Conservation (phyloP, 768 basidiomycete species). For the Tulasnella sp. region DNA sequence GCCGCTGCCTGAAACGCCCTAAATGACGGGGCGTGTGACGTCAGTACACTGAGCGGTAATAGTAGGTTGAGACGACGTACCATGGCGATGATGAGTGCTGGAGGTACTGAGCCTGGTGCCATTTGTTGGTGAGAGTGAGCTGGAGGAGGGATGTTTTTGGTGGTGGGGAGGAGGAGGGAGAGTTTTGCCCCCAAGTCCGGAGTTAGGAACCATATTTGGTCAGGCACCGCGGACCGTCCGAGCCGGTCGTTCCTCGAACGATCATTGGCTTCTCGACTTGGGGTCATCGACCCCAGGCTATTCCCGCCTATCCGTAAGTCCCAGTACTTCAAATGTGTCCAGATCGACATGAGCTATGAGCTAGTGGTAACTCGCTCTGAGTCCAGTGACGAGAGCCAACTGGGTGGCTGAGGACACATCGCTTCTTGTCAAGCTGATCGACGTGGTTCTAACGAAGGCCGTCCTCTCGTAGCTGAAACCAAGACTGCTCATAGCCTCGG, state of each 20-base stretch:
- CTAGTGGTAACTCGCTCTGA: too few species aligned
- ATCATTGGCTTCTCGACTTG: too few species aligned
- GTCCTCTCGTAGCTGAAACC: too few species aligned
- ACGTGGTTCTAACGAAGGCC: too few species aligned
- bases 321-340: too few species aligned
- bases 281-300: too few species aligned
- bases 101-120: not conserved
- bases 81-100: constrained; percentile 14
- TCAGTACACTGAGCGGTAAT: not conserved
- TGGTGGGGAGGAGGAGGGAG: not conserved
- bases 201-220: not conserved
- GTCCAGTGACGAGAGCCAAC: too few species aligned
- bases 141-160: not conserved
- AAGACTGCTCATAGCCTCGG: too few species aligned
- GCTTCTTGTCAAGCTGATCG: too few species aligned
- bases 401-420: too few species aligned
- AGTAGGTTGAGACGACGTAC: not conserved
- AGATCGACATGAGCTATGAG: too few species aligned
- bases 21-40: not conserved
- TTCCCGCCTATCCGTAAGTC: too few species aligned
- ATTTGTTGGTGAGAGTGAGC: not conserved
- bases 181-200: not conserved
- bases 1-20: constrained; percentile 68
- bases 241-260: not conserved
- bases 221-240: not conserved